These are phyloP conservation scores for Grammothele lineata DNA, from an alignment of 768 basidiomycete species.

Conservation along the genomic window DNA sequence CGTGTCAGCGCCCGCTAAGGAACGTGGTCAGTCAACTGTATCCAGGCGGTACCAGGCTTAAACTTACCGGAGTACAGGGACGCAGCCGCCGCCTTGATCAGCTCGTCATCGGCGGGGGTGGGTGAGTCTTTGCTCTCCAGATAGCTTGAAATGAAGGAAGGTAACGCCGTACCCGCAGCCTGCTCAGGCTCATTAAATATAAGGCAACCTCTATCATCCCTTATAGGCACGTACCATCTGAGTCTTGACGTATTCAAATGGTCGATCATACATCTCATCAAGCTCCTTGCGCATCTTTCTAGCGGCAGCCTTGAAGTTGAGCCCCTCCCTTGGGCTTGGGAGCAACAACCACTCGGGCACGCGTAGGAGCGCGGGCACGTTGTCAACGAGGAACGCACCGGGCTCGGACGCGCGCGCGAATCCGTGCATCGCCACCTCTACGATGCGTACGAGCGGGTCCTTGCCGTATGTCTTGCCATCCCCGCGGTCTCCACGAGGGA, in stretches of 20 bases:
- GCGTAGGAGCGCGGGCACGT: conserved; percentile 28
- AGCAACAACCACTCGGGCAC: conserved; percentile 36
- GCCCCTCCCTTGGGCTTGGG: conserved; percentile 19
- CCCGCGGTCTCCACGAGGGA: conserved; percentile 12
- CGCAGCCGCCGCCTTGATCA: conserved; percentile 19
- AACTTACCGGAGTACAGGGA: conserved; percentile 24
- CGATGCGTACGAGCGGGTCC: conserved; percentile 25
- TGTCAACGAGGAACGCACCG: conserved; percentile 33
- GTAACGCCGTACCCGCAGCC: conserved; percentile 16
- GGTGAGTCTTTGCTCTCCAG: conserved; percentile 26
- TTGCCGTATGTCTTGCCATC: too few relatives aligned
- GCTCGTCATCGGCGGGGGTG: conserved; percentile 14
- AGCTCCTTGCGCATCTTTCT: conserved; percentile 8
- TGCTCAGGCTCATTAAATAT: conserved; percentile 26
- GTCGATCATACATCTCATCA: conserved; percentile 20
- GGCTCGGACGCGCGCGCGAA: conserved; percentile 24
- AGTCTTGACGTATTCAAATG: conserved; percentile 29
- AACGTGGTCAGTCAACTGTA: not conserved
- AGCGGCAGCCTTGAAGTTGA: conserved; percentile 16
- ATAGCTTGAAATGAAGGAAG: conserved; percentile 14
- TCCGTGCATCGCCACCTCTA: conserved; percentile 24
- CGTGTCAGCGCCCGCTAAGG: conserved; percentile 22
- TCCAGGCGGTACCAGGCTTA: conserved; percentile 7
- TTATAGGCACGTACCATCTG: conserved; percentile 25
- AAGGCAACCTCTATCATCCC: too few relatives aligned